Evolutionary conservation across 768 basidiomycete species (phyloP), one percentile per base, ranked within the genome.

Genomic region (Pulveroboletus sp.): DNA sequence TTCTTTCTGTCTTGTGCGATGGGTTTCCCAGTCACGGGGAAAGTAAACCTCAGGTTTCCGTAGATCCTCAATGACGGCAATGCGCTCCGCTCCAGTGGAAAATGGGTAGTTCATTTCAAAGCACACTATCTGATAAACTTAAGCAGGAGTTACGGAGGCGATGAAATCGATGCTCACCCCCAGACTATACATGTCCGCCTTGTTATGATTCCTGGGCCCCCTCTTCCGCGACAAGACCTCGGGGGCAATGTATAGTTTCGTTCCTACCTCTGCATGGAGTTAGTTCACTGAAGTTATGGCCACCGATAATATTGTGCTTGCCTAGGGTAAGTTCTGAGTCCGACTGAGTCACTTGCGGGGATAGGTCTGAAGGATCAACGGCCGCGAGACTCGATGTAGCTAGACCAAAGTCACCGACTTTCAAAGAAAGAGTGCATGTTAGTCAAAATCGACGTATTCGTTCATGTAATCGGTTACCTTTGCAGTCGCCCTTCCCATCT

Each of bases 101-200:
- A 96, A 92, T 15, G 72, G 60, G 68, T 85, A 90, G 66, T 91
- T 93, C 93, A 96, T 95, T 71, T 97, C 94, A 61, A 97, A 96
- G 69, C 96, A 96, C 13, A 96, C 93, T 56, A 97, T 84, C 90
- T 93, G 54, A 18, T 24, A 32, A 51, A 35, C 26, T 39, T 53
- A 10, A 5, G 38, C 47, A 17, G 35, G n/a, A 9, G 18, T 13
- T 14, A 47, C 15, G 11, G 14, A 18, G 10, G 8, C 8, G 6
- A 3, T 13, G 4, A n/a, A 46, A 37, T 32, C 17, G 11, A 43
- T 30, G 73, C 83, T 45, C 63, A 92, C 91, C 21, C 93, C 94
- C 9, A 95, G 78, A 65, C 91, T 93, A 64, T 94, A 97, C 79
- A 97, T 85, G 60, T 97, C 94, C 0, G 92, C 93, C 61, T 94